Percentiles rank a stretch among this genome's conserved stretches.
These are phyloP conservation scores for Elasticomyces elasticus DNA, from an alignment of 495 filamentous ascomycete genomes.

Conservation along the genomic window DNA sequence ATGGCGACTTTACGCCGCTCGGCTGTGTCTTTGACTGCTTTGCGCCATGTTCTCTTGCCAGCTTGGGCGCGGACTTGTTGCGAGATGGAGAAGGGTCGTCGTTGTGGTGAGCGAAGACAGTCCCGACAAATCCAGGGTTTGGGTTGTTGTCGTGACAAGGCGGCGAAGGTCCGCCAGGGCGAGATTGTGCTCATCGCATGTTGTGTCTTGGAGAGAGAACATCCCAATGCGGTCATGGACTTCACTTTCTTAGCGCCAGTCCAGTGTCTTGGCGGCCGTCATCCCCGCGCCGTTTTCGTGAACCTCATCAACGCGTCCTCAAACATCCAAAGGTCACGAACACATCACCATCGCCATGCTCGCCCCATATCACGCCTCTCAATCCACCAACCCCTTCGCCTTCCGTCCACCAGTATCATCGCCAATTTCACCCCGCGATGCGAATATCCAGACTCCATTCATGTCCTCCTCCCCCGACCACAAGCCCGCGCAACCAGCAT, in stretches of 20 bases:
- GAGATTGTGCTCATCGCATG: slow-evolving; percentile 7
- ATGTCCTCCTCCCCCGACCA: not conserved
- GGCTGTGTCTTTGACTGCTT: not conserved
- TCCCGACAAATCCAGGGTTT: slow-evolving; percentile 13
- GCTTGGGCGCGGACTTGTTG: slow-evolving; percentile 10
- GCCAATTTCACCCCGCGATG: slow-evolving; percentile 31
- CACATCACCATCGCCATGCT: no score
- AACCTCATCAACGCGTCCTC: no score
- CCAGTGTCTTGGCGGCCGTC: no score
- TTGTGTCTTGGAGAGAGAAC: no score
- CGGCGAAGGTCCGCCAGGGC: slow-evolving; percentile 7
- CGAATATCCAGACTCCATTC: slow-evolving; percentile 26
- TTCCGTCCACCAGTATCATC: slow-evolving; percentile 18
- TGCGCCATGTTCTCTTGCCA: slow-evolving; percentile 18
- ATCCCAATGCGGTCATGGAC: no score
- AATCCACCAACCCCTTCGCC: not conserved
- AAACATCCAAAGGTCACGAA: no score
- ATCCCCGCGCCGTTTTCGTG: no score
- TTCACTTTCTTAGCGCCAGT: no score
- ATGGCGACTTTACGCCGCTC: slow-evolving; percentile 18
- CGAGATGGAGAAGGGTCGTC: slow-evolving; percentile 9
- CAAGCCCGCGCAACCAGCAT: not conserved
- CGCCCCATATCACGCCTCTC: no score
- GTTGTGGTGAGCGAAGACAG: not conserved
- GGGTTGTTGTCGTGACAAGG: slow-evolving; percentile 1